Percentiles rank a stretch among this genome's conserved stretches.
phyloP scores from a whole-genome alignment of 768 basidiomycete species.

The Amanita polypyramis region DNA sequence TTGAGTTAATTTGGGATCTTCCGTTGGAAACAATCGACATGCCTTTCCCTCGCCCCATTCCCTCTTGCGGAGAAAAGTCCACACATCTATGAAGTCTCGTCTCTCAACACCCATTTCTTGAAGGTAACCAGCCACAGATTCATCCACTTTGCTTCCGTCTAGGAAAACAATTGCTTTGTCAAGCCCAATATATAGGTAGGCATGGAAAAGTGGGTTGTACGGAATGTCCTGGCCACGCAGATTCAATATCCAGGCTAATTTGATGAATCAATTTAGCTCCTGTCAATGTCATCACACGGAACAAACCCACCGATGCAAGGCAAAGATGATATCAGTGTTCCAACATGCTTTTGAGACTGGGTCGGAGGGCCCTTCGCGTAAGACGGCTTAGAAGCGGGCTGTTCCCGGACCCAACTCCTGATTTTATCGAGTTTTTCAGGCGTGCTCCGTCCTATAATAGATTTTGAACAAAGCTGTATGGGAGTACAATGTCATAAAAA shows the following conservation, averaged over 20 bases:
- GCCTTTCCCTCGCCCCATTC: conserved; percentile 79
- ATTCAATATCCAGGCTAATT: conserved; percentile 75
- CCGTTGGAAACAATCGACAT: conserved; percentile 6
- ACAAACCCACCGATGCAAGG: conserved; percentile 52
- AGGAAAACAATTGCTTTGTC: conserved; percentile 66
- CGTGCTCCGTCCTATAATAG: conserved; percentile 43
- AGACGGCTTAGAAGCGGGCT: conserved; percentile 47
- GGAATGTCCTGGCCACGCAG: conserved; percentile 85
- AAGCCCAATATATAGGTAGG: conserved; percentile 69
- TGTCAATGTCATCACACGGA: not conserved
- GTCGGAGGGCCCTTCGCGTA: conserved; percentile 56
- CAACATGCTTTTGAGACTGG: conserved; percentile 52
- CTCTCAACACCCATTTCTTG: conserved; percentile 43
- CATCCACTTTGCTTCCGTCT: conserved; percentile 52
- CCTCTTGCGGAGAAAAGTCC: conserved; percentile 64
- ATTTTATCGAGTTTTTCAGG: conserved; percentile 59
- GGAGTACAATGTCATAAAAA: not conserved
- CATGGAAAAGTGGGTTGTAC: conserved; percentile 85
- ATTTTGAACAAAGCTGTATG: not conserved
- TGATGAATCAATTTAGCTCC: conserved; percentile 3
- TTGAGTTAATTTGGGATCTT: not conserved
- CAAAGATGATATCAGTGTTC: conserved; percentile 58
- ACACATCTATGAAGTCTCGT: conserved; percentile 66
- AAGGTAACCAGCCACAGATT: conserved; percentile 50
- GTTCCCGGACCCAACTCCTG: conserved; percentile 55